A percentile compares a stretch with the other conserved stretches of the same genome.
Conservation (phyloP, 176 grass and related monocot species). For the Melocanna baccifera region DNA sequence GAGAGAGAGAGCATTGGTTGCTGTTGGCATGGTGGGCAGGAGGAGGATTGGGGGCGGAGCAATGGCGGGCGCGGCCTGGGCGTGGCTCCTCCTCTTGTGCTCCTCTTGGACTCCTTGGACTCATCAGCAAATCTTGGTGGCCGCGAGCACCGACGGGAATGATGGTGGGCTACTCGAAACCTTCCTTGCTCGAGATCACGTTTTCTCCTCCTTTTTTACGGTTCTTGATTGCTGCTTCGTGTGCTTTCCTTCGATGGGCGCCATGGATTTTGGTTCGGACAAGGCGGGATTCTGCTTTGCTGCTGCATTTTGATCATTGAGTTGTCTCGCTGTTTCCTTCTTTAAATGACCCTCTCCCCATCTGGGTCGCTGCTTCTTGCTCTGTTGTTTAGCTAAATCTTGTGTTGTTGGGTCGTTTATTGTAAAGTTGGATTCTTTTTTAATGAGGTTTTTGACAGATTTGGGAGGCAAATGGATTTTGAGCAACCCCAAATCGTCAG, state of each 20-base stretch:
- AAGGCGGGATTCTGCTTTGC: conserved; percentile 8
- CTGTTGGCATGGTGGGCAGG: not conserved
- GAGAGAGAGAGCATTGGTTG: conserved; percentile 8
- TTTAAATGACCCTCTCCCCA: not conserved
- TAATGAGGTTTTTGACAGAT: conserved; percentile 8
- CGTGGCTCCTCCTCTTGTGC: conserved; percentile 19
- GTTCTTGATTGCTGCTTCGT: conserved; percentile 11
- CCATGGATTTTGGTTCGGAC: not conserved
- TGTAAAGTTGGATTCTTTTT: not conserved
- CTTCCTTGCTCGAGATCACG: not conserved
- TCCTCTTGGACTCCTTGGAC: conserved; percentile 33
- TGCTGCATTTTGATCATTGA: not conserved
- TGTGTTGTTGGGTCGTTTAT: not conserved
- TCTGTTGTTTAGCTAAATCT: conserved; percentile 8
- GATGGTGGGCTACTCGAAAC: conserved; percentile 36
- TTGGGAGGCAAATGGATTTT: not conserved
- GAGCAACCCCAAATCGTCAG: not conserved
- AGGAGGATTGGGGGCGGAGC: conserved; percentile 5
- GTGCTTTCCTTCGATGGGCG: not conserved
- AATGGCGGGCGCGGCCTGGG: conserved; percentile 33
- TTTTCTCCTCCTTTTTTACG: not conserved
- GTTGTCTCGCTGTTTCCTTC: not conserved
- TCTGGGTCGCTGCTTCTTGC: not conserved
- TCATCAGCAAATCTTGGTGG: conserved; percentile 37
- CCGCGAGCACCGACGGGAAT: conserved; percentile 44